Percentiles rank a stretch among this genome's conserved stretches.
Evolutionary conservation across 2,329 filamentous ascomycete species (phyloP).

Genomic region (Teratosphaeria gauchensis): DNA sequence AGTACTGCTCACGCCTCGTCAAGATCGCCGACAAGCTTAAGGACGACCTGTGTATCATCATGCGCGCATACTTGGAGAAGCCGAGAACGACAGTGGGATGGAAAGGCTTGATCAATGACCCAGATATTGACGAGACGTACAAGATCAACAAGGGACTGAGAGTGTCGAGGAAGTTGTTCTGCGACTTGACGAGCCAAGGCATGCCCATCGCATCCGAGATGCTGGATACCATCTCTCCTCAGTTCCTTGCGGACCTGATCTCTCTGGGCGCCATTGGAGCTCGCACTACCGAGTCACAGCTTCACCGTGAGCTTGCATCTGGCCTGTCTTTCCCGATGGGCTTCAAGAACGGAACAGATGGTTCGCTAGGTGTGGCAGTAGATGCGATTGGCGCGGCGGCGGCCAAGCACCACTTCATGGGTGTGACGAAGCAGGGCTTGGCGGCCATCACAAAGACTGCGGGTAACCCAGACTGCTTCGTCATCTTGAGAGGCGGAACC

Average conservation of each 20-base stretch:
- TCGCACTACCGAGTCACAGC: constrained; percentile 89
- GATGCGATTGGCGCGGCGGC: constrained; percentile 81
- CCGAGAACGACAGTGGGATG: constrained; percentile 95
- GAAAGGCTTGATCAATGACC: constrained; percentile 99
- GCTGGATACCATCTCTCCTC: constrained; percentile 96
- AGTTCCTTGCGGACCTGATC: constrained; percentile 94
- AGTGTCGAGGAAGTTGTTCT: constrained; percentile 85
- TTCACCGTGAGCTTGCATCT: constrained; percentile 90
- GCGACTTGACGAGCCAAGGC: constrained; percentile 73
- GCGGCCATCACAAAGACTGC: constrained; percentile 88
- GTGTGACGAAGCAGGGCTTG: constrained; percentile 93
- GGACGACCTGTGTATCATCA: constrained; percentile 80
- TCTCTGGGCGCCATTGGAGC: constrained; percentile 93
- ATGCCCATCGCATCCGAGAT: constrained; percentile 97
- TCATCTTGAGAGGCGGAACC: constrained; percentile 85
- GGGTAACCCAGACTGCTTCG: constrained; percentile 95
- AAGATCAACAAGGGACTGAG: constrained; percentile 98
- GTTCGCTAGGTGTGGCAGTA: constrained; percentile 79
- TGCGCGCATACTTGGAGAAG: constrained; percentile 99
- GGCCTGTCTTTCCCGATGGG: constrained; percentile 95
- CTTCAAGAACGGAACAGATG: constrained; percentile 99
- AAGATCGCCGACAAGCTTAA: constrained; percentile 68
- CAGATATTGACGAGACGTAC: constrained; percentile 93
- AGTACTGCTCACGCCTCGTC: constrained; percentile 77
- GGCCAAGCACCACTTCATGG: constrained; percentile 92